Evolutionary conservation across 2,329 filamentous ascomycete species (phyloP).

Genomic region (Fusarium sp.): DNA sequence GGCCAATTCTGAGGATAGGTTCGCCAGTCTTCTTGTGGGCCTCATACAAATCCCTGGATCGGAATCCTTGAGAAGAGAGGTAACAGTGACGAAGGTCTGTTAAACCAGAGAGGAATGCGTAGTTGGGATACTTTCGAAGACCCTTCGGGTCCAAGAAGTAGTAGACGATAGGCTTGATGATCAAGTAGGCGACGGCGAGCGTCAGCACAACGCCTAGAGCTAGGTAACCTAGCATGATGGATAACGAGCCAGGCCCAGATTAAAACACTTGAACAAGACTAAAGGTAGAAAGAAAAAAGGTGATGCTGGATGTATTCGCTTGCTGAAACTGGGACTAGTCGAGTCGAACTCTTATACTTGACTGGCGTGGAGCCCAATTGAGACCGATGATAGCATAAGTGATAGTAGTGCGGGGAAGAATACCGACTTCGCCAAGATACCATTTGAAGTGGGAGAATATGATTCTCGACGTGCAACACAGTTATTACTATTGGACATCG

Average conservation of each 20-base stretch:
- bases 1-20: neutral
- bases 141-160: conserved; percentile 3
- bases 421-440: neutral
- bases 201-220: neutral
- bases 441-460: neutral
- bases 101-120: neutral
- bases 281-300: neutral
- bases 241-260: neutral
- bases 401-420: neutral
- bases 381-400: neutral
- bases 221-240: neutral
- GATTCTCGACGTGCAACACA: neutral
- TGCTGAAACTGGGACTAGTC: neutral
- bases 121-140: conserved; percentile 4
- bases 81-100: conserved; percentile 4
- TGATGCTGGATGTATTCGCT: neutral
- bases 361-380: neutral
- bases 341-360: neutral
- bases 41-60: neutral
- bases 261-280: neutral
- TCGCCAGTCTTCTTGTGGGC: neutral
- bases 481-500: neutral
- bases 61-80: neutral
- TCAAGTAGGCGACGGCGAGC: neutral
- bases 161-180: neutral